Base-by-base conservation (phyloP, 78 protist genomes). In the Chrysochromulina parva region DNA sequence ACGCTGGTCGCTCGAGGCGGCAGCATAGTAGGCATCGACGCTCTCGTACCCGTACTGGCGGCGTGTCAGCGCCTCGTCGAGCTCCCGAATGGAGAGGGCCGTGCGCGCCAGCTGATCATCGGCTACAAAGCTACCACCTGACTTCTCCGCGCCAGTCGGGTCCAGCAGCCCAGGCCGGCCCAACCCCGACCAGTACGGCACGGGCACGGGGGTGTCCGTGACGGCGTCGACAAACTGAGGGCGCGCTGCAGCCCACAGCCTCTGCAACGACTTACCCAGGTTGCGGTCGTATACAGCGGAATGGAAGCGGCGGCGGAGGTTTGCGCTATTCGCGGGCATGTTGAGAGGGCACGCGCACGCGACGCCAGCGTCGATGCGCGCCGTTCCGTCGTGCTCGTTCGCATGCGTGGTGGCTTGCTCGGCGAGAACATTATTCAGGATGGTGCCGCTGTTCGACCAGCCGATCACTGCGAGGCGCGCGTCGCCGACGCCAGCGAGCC, bases 1-100 rank as follows among this genome's bases (percentile, higher is more conserved):
- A 20, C 86, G n/a, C 60, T 78, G 86, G 47, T 52, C 86, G 60
- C 62, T 53, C 48, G 62, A 53, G 13, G 86, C 86, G 38, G 10
- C 38, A 17, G 86, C 86, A 50, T 78, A 78, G 86, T 78, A 78
- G 22, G 14, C 62, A 50, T 78, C 86, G 50, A 78, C 86, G 24
- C 24, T 9, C 14, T 53, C 62, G 60, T 14, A 78, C 19, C 86
- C 86, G 47, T 14, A 78, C n/a, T 5, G 7, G 20, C 86, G 86
- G 50, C 62, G 28, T 48, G 86, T 78, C 48, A 78, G 50, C 17
- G 50, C 62, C 47, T 78, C 86, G 60, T 78, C 86, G 6, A 78
- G 10, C 48, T 53, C 58, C 2, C 86, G 86, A 62, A 78, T 78
- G 73, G 47, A 24, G 13, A 7, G 62, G 24, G 62, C 62, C 20